phyloP scores from a whole-genome alignment of 257 asterid genomes.

The Fraxinus cuspidata region DNA sequence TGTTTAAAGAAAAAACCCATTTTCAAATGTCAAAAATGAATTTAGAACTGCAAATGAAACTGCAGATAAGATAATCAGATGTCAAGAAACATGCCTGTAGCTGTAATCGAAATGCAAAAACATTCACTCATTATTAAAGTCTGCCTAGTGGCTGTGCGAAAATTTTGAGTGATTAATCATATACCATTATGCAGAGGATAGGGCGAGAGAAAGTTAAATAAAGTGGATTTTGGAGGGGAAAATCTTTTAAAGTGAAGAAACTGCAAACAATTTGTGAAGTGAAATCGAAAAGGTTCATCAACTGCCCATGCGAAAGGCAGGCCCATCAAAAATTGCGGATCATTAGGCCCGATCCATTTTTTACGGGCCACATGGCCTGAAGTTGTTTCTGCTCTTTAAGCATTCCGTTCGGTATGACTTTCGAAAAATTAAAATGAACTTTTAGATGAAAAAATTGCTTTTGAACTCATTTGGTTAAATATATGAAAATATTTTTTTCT shows the following conservation, averaged over 20 bases:
- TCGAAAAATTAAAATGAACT: no score
- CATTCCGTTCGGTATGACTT: no score
- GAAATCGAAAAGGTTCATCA: slow-evolving; percentile 29
- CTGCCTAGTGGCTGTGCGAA: no score
- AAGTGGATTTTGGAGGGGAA: slow-evolving; percentile 29
- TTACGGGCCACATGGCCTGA: slow-evolving; percentile 23
- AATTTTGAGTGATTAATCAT: no score
- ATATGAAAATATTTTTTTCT: no score
- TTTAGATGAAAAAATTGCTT: no score
- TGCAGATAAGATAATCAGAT: slow-evolving; percentile 6
- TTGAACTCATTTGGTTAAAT: no score
- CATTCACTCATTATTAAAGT: no score
- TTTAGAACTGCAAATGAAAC: neutral
- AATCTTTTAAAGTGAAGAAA: slow-evolving; percentile 22
- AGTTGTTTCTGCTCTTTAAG: neutral
- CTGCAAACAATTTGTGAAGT: slow-evolving; percentile 15
- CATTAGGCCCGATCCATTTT: slow-evolving; percentile 53
- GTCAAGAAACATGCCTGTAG: slow-evolving; percentile 32
- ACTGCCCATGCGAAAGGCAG: neutral
- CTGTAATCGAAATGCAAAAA: slow-evolving; percentile 39
- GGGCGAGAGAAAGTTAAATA: no score
- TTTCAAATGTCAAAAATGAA: slow-evolving; percentile 1
- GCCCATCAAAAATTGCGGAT: slow-evolving; percentile 48
- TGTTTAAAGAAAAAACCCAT: slow-evolving; percentile 11
- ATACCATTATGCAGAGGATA: no score